phyloP scores from a whole-genome alignment of 2,329 filamentous ascomycete species.

The Rasamsonia emersonii region DNA sequence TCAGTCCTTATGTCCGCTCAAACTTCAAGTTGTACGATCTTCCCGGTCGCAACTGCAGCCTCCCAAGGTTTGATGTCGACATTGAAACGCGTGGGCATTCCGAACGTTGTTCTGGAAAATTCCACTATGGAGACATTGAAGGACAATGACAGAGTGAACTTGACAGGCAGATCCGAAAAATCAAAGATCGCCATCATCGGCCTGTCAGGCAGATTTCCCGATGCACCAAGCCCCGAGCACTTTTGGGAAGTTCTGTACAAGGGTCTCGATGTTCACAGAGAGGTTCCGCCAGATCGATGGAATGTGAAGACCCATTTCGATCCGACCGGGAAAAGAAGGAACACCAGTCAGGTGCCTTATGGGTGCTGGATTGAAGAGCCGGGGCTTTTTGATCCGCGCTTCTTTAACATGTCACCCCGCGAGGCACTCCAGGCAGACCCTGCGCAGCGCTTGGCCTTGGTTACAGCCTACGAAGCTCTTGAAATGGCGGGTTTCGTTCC shows the following conservation, averaged over 20 bases:
- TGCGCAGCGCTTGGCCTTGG: conserved; percentile 65
- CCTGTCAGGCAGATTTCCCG: conserved; percentile 66
- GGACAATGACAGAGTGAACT: conserved; percentile 14
- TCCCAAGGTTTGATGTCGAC: conserved; percentile 23
- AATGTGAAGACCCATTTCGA: conserved; percentile 26
- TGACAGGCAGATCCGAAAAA: conserved; percentile 22
- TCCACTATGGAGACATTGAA: conserved; percentile 18
- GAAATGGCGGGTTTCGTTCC: conserved; percentile 71
- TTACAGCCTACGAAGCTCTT: conserved; percentile 68
- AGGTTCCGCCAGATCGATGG: conserved; percentile 25
- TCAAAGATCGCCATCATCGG: conserved; percentile 64
- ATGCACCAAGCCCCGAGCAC: conserved; percentile 37
- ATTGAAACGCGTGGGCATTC: conserved; percentile 21
- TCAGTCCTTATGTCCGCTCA: conserved; percentile 13
- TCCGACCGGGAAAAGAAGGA: conserved; percentile 22
- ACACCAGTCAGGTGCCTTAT: conserved; percentile 21
- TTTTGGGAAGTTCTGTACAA: conserved; percentile 29
- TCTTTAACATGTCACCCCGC: conserved; percentile 52
- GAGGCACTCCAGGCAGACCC: conserved; percentile 71
- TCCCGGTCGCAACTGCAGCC: conserved; percentile 24
- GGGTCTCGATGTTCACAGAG: conserved; percentile 24
- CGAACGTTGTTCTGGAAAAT: conserved; percentile 18
- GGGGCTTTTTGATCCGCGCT: conserved; percentile 27
- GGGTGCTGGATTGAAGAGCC: conserved; percentile 30
- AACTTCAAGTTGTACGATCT: conserved; percentile 14